Conservation (phyloP, 164 flowering plant species). For the Berberis vulgaris region DNA sequence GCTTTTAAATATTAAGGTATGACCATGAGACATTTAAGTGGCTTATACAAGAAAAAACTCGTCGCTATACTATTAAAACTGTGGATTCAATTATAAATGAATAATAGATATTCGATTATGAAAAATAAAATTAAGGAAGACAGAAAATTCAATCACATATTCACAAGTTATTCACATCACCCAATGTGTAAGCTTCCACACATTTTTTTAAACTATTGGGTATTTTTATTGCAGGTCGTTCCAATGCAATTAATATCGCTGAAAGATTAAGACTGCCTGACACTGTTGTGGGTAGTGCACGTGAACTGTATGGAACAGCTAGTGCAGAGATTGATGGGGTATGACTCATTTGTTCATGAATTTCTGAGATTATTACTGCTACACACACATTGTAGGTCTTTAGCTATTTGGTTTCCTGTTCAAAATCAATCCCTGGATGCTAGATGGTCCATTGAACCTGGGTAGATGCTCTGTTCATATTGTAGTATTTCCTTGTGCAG, state of each 20-base stretch:
- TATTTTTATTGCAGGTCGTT: slow-evolving; percentile 49
- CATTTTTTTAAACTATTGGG: slow-evolving; percentile 2
- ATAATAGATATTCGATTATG: too few species aligned
- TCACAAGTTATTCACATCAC: too few species aligned
- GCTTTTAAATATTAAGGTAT: too few species aligned
- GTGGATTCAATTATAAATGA: too few species aligned
- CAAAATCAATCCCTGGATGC: not conserved
- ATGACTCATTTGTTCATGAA: slow-evolving; percentile 5
- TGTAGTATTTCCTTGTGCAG: slow-evolving; percentile 30
- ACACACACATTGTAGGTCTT: too few species aligned
- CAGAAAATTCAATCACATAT: too few species aligned
- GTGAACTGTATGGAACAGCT: slow-evolving; percentile 71
- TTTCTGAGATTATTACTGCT: not conserved
- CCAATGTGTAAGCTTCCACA: not conserved
- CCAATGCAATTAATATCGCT: slow-evolving; percentile 89
- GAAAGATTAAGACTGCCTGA: slow-evolving; percentile 73
- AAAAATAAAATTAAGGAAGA: too few species aligned
- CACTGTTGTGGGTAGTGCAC: slow-evolving; percentile 49
- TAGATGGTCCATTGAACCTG: not conserved
- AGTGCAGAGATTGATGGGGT: slow-evolving; percentile 91
- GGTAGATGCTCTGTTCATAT: not conserved
- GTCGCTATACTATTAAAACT: too few species aligned
- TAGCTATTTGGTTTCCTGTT: not conserved
- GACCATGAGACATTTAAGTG: too few species aligned
- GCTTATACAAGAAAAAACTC: too few species aligned